Conservation (phyloP, 2,329 filamentous ascomycete species). For the Penicillium sp. region DNA sequence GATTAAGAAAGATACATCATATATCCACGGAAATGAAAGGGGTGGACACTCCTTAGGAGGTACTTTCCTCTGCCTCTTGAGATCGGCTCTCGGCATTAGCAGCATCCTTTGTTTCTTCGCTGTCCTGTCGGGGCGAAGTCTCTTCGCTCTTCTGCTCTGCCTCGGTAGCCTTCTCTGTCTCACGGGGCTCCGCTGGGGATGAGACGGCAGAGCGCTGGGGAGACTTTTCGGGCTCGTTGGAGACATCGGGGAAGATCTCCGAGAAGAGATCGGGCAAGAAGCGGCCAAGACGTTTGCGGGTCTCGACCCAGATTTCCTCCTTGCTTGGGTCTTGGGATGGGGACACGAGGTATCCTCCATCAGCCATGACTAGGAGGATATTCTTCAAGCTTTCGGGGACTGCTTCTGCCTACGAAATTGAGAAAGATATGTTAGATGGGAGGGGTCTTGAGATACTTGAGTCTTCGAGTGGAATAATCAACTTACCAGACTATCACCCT, state of each 20-base stretch:
- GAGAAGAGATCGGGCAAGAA: conserved; percentile 60
- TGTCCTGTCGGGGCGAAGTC: background rate
- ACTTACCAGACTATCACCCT: conserved; percentile 81
- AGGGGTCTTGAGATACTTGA: background rate
- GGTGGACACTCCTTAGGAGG: conserved; percentile 1
- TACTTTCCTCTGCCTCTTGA: conserved; percentile 1
- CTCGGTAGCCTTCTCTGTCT: conserved; percentile 17
- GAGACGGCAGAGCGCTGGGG: conserved; percentile 15
- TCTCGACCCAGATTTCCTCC: conserved; percentile 60
- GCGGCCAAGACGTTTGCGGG: conserved; percentile 57
- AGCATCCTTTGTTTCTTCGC: conserved; percentile 1
- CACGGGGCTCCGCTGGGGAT: conserved; percentile 18
- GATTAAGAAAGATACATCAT: background rate
- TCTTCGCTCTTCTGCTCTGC: conserved; percentile 15
- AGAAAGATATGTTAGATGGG: conserved; percentile 3
- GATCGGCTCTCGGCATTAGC: background rate
- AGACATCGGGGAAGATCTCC: conserved; percentile 55
- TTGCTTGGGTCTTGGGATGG: conserved; percentile 54
- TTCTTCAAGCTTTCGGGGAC: conserved; percentile 96
- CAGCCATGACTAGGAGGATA: conserved; percentile 90
- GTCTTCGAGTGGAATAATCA: conserved; percentile 1
- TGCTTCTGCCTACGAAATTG: conserved; percentile 76
- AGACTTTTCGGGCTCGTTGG: conserved; percentile 21
- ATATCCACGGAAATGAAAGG: background rate
- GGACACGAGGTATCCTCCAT: conserved; percentile 76